A percentile compares a stretch with the other conserved stretches of the same genome.
phyloP scores from a whole-genome alignment of 2,329 filamentous ascomycete species.

The Xylariaceae sp. region DNA sequence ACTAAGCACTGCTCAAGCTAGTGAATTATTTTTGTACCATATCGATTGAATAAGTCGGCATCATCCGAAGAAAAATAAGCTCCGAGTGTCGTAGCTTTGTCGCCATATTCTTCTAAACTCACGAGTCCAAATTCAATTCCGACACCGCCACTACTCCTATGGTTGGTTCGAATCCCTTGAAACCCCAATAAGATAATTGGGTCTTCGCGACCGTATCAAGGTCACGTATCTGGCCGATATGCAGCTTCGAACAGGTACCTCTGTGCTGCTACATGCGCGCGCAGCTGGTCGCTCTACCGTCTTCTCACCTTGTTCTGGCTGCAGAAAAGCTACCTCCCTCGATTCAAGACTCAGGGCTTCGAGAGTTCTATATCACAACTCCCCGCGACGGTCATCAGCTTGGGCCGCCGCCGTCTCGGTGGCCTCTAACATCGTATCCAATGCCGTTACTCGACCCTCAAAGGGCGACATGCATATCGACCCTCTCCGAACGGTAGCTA shows the following conservation, averaged over 20 bases:
- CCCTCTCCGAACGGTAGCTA: slow-evolving; percentile 86
- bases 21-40: slow-evolving; percentile 19
- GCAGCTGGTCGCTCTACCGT: slow-evolving; percentile 43
- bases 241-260: slow-evolving; percentile 61
- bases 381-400: slow-evolving; percentile 60
- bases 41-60: slow-evolving; percentile 8
- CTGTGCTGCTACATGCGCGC: slow-evolving; percentile 53
- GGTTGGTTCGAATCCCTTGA: slow-evolving; percentile 24
- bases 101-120: neutral
- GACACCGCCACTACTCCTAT: slow-evolving; percentile 19
- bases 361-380: slow-evolving; percentile 52
- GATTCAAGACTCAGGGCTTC: slow-evolving; percentile 43
- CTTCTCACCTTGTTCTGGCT: slow-evolving; percentile 48
- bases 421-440: slow-evolving; percentile 73
- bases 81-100: slow-evolving; percentile 8
- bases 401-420: slow-evolving; percentile 78
- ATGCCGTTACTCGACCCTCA: slow-evolving; percentile 66
- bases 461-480: slow-evolving; percentile 78
- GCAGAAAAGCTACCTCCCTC: slow-evolving; percentile 42
- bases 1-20: neutral
- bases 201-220: slow-evolving; percentile 28
- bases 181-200: slow-evolving; percentile 41
- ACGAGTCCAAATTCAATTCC: slow-evolving; percentile 4
- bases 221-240: slow-evolving; percentile 44
- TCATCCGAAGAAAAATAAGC: slow-evolving; percentile 15